Conservation (phyloP, 805 yeast genomes). For the Diddensiella transvaalensis region DNA sequence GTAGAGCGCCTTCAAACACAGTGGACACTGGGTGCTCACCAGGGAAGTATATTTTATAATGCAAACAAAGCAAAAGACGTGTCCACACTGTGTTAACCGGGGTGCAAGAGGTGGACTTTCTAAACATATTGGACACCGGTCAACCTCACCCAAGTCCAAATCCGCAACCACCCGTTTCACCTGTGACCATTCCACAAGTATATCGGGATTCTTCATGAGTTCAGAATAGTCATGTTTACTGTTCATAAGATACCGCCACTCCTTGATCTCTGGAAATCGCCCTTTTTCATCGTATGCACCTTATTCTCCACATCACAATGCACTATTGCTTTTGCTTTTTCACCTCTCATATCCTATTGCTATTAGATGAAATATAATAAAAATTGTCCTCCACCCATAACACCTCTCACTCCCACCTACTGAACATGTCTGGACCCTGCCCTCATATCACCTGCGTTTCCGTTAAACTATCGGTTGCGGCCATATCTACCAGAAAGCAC, state of each 20-base stretch:
- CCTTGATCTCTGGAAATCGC: conserved; percentile 5
- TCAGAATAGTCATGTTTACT: background rate
- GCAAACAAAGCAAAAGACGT: conserved; percentile 16
- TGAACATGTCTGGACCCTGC: no score
- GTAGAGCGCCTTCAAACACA: conserved; percentile 11
- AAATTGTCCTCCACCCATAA: no score
- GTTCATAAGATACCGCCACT: conserved; percentile 11
- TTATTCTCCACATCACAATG: no score
- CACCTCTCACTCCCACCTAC: no score
- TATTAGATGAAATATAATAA: no score
- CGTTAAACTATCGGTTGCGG: no score
- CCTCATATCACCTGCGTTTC: no score
- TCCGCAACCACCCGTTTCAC: conserved; percentile 12
- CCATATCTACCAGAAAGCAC: no score
- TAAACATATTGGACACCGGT: conserved; percentile 18
- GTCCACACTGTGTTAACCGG: conserved; percentile 13
- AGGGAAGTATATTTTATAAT: conserved; percentile 6
- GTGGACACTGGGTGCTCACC: conserved; percentile 11
- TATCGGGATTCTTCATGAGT: background rate
- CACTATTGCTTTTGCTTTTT: no score
- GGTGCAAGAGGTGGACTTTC: conserved; percentile 16
- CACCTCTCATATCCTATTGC: no score
- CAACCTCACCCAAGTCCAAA: conserved; percentile 12
- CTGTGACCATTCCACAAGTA: conserved; percentile 7
- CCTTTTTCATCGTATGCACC: no score